Base-by-base conservation (phyloP, 164 flowering plant genomes). In the Vitis labrusca region DNA sequence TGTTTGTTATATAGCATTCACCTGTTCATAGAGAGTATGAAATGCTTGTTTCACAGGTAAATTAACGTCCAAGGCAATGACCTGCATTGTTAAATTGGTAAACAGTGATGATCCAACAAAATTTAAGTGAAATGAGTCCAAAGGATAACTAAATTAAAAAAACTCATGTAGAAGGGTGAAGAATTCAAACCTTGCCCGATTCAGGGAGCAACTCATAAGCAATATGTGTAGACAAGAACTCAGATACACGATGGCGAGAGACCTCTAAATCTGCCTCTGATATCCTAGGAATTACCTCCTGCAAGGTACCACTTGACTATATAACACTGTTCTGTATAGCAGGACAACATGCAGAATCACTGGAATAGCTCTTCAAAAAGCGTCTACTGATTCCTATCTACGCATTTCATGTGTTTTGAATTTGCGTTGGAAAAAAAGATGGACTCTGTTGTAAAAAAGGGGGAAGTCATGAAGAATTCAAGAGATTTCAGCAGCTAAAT, bases 11-110 rank as follows among this genome's bases (percentile, higher is more conserved):
- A 37, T 37, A 37, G 44, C 44, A 37, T 37, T 37, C 44, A 93
- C 98, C 97, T 93, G 98, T 77, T 91, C 98, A 67, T 86, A 82
- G 52, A 93, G 80, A 63, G 92, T 88, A 76, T 94, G 97, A 76
- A 94, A 94, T 67, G 98, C 98, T 84, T 93, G 97, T 68, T 91
- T 90, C 56, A 93, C 98, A 61, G 98, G 98, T 66, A 91, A 76
- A 75, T 86, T 79, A 30, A 90, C 85, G 72, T 91, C 98, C 80
- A 93, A 78, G 3, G 94, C 97, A 76, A 90, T 81, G 62, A 93
- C 91, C 98, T 93, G 87, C 7, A 37, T 37, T 37, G 44, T 37
- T 6, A 37, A 37, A 6, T 37, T 1, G 0, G 44, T 37, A 37
- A 2, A 37, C 44, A 3, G 44, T 37, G 44, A 37, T 37, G 44